Evolutionary conservation across 2,329 filamentous ascomycete species (phyloP).

Genomic region (Aureobasidium sp.): DNA sequence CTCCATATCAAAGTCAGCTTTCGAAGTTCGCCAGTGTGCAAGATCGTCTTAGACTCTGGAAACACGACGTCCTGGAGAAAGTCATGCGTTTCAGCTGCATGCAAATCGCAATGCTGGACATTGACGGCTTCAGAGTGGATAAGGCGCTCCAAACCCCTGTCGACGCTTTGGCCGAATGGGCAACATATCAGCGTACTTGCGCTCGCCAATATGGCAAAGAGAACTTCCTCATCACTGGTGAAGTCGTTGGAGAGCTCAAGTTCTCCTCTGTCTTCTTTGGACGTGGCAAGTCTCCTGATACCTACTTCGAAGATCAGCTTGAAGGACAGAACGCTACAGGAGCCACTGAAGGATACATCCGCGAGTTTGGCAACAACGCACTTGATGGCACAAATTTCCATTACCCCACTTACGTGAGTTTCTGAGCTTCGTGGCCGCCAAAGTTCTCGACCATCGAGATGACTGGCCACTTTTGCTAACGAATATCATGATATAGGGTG

Average conservation of each 20-base stretch:
- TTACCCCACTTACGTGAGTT: conserved; percentile 47
- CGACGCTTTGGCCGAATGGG: conserved; percentile 53
- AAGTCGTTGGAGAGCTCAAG: conserved; percentile 56
- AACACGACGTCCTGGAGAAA: conserved; percentile 49
- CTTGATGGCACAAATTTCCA: conserved; percentile 56
- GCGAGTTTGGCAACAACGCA: conserved; percentile 45
- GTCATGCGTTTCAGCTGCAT: conserved; percentile 57
- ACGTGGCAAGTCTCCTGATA: conserved; percentile 51
- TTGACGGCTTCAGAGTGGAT: conserved; percentile 60
- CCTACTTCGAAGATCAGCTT: conserved; percentile 40
- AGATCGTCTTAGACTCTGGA: conserved; percentile 59
- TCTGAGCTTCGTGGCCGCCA: not conserved
- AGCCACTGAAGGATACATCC: conserved; percentile 43
- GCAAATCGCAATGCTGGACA: conserved; percentile 53
- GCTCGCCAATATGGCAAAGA: conserved; percentile 49
- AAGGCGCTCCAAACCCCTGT: conserved; percentile 59
- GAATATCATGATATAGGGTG: conserved; percentile 29
- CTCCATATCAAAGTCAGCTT: conserved; percentile 57
- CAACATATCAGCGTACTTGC: conserved; percentile 49
- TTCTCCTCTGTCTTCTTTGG: conserved; percentile 55
- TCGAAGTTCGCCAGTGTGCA: conserved; percentile 61
- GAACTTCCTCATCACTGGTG: conserved; percentile 58
- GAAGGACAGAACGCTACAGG: conserved; percentile 44
- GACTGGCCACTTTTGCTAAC: not conserved
- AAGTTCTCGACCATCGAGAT: too few species aligned